Evolutionary conservation across 345 rosid genomes (phyloP).

Genomic region (Populus tremula): DNA sequence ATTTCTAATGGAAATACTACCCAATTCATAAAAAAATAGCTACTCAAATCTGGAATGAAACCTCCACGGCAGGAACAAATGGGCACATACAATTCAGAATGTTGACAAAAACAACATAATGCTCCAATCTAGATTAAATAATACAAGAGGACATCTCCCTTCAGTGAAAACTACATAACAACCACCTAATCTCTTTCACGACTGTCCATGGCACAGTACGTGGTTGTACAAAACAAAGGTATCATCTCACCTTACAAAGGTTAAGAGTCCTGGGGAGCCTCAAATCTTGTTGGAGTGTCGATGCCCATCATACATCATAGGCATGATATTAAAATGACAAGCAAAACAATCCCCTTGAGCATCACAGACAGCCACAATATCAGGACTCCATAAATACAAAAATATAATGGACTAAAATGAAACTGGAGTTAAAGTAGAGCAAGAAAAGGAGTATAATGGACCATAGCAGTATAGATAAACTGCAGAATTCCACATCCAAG

Average conservation of each 20-base stretch:
- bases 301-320: constrained; percentile 98
- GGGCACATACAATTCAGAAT: background rate
- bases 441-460: background rate
- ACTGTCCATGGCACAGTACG: constrained; percentile 8
- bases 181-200: constrained; percentile 23
- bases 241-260: background rate
- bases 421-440: background rate
- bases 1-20: background rate
- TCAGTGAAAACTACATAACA: constrained; percentile 25
- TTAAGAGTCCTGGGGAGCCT: constrained; percentile 90
- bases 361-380: constrained; percentile 22
- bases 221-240: constrained; percentile 9
- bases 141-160: constrained; percentile 15
- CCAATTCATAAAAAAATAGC: background rate
- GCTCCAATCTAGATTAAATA: constrained; percentile 9
- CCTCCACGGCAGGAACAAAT: background rate
- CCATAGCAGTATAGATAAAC: background rate
- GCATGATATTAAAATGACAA: constrained; percentile 80
- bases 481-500: background rate
- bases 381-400: constrained; percentile 14
- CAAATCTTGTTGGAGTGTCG: constrained; percentile 89
- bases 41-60: background rate
- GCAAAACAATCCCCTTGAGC: constrained; percentile 81
- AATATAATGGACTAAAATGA: background rate
- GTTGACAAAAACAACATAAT: constrained; percentile 1